A percentile compares a stretch with the other conserved stretches of the same genome.
These are phyloP conservation scores for Clavariopsis aquatica DNA, from an alignment of 495 filamentous ascomycete genomes.

Conservation along the genomic window DNA sequence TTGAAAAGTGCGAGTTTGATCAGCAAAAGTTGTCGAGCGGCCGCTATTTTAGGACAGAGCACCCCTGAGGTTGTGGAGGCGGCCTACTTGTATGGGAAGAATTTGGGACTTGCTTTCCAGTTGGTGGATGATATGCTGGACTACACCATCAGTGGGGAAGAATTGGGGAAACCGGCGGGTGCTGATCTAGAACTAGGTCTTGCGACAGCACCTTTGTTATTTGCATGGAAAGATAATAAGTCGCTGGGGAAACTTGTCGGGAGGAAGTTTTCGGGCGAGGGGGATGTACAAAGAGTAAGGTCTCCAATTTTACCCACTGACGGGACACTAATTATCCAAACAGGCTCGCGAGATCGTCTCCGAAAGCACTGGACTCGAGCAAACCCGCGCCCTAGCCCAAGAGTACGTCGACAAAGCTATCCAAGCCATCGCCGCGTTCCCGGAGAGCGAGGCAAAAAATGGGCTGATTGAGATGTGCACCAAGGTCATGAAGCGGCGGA, in stretches of 20 bases:
- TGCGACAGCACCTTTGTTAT: conserved; percentile 92
- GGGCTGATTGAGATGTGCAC: conserved; percentile 90
- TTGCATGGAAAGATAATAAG: conserved; percentile 89
- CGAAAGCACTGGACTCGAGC: conserved; percentile 80
- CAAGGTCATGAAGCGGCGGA: conserved; percentile 86
- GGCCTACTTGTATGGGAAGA: conserved; percentile 87
- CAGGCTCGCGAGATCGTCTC: conserved; percentile 84
- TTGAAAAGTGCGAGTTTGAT: conserved; percentile 95
- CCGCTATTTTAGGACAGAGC: conserved; percentile 79
- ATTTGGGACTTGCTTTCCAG: conserved; percentile 93
- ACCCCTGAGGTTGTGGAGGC: conserved; percentile 81
- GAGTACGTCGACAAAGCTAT: conserved; percentile 90
- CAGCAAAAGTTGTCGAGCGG: conserved; percentile 88
- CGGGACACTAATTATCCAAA: neutral
- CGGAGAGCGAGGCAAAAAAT: conserved; percentile 86
- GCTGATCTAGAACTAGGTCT: conserved; percentile 92
- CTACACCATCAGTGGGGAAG: conserved; percentile 80
- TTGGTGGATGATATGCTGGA: conserved; percentile 98
- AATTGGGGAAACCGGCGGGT: conserved; percentile 91
- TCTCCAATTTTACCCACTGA: neutral
- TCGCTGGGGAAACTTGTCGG: conserved; percentile 88
- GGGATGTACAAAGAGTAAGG: conserved; percentile 78
- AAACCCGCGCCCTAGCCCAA: conserved; percentile 84
- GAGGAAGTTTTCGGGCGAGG: conserved; percentile 79
- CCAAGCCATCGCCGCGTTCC: conserved; percentile 75